These are phyloP conservation scores for Leucogyrophana mollusca DNA, from an alignment of 768 basidiomycete genomes.

Conservation along the genomic window DNA sequence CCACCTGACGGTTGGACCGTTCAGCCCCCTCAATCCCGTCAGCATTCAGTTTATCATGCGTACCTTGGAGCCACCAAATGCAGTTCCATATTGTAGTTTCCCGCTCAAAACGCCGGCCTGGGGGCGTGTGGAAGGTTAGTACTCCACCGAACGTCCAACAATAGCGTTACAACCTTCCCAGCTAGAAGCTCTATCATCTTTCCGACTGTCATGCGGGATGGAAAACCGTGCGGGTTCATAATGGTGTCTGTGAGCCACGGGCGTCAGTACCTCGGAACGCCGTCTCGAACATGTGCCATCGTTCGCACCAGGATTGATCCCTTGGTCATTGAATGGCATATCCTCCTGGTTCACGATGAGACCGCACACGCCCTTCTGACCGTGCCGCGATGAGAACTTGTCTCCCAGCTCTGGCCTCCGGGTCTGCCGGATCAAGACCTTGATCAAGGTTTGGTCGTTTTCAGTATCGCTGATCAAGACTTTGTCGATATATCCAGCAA, in stretches of 20 bases:
- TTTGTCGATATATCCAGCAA: conserved; percentile 95
- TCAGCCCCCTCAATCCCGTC: conserved; percentile 8
- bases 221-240: conserved; percentile 99
- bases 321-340: conserved; percentile 99
- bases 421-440: conserved; percentile 96
- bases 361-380: conserved; percentile 99
- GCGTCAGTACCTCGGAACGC: conserved; percentile 6
- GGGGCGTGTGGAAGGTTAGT: conserved; percentile 3
- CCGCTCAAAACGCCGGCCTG: conserved; percentile 91
- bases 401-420: conserved; percentile 95
- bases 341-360: conserved; percentile 99
- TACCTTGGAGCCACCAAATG: conserved; percentile 97
- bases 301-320: conserved; percentile 80
- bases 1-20: conserved; percentile 54
- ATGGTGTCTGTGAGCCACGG: conserved; percentile 73
- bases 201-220: conserved; percentile 98
- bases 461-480: conserved; percentile 97
- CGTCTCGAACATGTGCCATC: conserved; percentile 3
- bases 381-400: conserved; percentile 97
- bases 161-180: conserved; percentile 67
- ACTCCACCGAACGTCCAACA: neutral
- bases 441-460: conserved; percentile 94
- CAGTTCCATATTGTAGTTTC: conserved; percentile 90
- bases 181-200: conserved; percentile 99
- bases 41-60: neutral